These are phyloP conservation scores for Mycena floridula DNA, from an alignment of 768 basidiomycete genomes.

Conservation along the genomic window DNA sequence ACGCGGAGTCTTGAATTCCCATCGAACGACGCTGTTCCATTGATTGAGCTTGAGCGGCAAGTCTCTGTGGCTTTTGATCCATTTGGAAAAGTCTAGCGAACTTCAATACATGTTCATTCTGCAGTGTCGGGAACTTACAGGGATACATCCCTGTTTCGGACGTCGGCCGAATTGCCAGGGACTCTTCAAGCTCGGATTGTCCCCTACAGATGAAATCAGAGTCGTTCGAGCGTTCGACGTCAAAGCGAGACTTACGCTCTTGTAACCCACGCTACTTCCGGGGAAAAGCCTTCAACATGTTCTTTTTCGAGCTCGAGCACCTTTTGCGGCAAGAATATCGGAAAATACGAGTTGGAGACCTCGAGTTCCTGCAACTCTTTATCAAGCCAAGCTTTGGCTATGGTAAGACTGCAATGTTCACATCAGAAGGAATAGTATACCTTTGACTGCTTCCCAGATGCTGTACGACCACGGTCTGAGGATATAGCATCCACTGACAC, in stretches of 20 bases:
- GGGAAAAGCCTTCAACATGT: conserved; percentile 98
- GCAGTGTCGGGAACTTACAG: too few species aligned
- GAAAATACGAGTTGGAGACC: conserved; percentile 97
- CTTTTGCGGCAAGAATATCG: conserved; percentile 93
- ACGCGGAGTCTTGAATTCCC: conserved; percentile 99
- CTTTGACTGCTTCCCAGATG: conserved; percentile 95
- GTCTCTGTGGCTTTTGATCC: conserved; percentile 97
- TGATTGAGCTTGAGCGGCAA: conserved; percentile 96
- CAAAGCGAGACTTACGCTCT: conserved; percentile 59
- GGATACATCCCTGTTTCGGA: conserved; percentile 99
- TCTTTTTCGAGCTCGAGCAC: conserved; percentile 96
- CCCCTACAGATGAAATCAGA: conserved; percentile 71
- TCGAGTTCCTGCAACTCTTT: conserved; percentile 86
- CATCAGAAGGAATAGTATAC: too few species aligned
- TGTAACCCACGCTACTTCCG: conserved; percentile 99
- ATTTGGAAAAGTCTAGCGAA: conserved; percentile 99
- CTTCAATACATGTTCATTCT: too few species aligned
- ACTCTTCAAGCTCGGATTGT: conserved; percentile 89
- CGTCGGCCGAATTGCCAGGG: conserved; percentile 95
- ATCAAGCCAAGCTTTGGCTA: conserved; percentile 92
- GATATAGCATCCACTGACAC: conserved; percentile 97
- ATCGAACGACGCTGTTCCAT: conserved; percentile 99
- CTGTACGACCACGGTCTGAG: conserved; percentile 96
- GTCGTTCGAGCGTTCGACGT: conserved; percentile 3
- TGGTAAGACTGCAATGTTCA: too few species aligned